Base-by-base conservation (phyloP, 2,329 filamentous ascomycete genomes). In the Fusarium duplospermum region DNA sequence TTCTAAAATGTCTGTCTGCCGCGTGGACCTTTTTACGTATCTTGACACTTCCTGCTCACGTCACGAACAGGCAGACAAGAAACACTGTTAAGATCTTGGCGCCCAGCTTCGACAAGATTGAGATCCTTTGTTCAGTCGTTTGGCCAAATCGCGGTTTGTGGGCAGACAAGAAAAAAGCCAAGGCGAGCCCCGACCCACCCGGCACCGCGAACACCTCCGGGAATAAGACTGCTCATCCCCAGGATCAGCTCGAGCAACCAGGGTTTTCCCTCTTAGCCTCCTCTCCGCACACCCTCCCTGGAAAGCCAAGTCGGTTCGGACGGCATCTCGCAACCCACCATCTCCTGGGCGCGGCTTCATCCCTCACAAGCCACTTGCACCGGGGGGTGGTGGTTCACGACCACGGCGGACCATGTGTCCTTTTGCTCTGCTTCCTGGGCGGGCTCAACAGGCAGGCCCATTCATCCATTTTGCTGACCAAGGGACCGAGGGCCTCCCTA, bases 271-370 rank as follows among this genome's bases (percentile, higher is more conserved):
- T 62, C 65, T 66, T 62, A 16, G 47, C 18, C 62, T 64, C 62
- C 68, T 74, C 71, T 74, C 70, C 18, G 24, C 33, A 56, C 33
- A 7, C 62, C 69, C 20, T 58, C 66, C 78, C 77, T 70, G 73
- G 60, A 73, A 66, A 76, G 80, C 81, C 81, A 83, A 83, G 82
- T 81, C 82, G 82, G 82, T 76, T 83, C 74, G 74, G 72, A 83
- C 82, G 82, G 82, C 82, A 83, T 81, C 80, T 81, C 70, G 66
- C 71, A 77, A 76, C 77, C 73, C 78, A 76, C 70, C 67, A 66
- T 50, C 67, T 69, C 67, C 67, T 71, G 65, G 71, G 62, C 70
- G 52, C 64, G 24, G 47, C 66, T 70, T 70, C 56, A 72, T 70
- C 74, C 66, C 66, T 74, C 67, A 47, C 69, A 77, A 78, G 76